These are phyloP conservation scores for Cutaneotrichosporon cutaneum DNA, from an alignment of 1,284 basidiomycete species.

Conservation along the genomic window DNA sequence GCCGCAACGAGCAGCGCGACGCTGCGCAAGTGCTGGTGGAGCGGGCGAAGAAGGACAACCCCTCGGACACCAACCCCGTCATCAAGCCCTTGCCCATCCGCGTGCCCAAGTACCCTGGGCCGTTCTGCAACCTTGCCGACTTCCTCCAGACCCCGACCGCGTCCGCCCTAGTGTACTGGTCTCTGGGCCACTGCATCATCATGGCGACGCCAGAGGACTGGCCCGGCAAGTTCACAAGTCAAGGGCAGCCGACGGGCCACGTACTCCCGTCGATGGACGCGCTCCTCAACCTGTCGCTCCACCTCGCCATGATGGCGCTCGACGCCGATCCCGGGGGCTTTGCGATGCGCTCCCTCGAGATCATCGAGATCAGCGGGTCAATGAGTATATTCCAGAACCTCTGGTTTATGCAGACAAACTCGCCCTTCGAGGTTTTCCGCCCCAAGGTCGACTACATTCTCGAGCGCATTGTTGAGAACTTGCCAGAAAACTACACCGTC, in stretches of 20 bases:
- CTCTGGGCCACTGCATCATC: constrained; percentile 40
- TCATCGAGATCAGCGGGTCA: constrained; percentile 54
- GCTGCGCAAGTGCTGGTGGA: constrained; percentile 77
- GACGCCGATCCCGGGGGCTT: constrained; percentile 67
- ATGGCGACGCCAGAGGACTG: constrained; percentile 36
- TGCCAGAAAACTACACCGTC: constrained; percentile 55
- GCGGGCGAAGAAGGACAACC: constrained; percentile 64
- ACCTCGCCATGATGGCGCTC: constrained; percentile 78
- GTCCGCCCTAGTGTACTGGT: constrained; percentile 39
- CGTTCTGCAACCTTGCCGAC: constrained; percentile 40
- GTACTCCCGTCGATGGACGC: constrained; percentile 41
- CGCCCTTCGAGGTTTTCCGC: constrained; percentile 69
- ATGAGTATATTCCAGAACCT: constrained; percentile 62
- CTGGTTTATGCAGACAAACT: constrained; percentile 70
- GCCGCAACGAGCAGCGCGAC: constrained; percentile 89
- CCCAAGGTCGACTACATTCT: constrained; percentile 74
- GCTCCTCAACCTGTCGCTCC: constrained; percentile 83
- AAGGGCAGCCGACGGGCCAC: constrained; percentile 23
- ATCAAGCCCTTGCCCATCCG: constrained; percentile 69
- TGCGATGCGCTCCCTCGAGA: constrained; percentile 59
- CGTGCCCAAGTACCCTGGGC: constrained; percentile 52
- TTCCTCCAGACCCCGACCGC: constrained; percentile 39
- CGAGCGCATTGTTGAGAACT: constrained; percentile 60
- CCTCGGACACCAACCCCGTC: constrained; percentile 60
- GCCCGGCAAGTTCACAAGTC: constrained; percentile 23